Evolutionary conservation across 2,329 filamentous ascomycete genomes (phyloP), one percentile per base, ranked within the genome.

Genomic region (Reticulascus tulasneorum): DNA sequence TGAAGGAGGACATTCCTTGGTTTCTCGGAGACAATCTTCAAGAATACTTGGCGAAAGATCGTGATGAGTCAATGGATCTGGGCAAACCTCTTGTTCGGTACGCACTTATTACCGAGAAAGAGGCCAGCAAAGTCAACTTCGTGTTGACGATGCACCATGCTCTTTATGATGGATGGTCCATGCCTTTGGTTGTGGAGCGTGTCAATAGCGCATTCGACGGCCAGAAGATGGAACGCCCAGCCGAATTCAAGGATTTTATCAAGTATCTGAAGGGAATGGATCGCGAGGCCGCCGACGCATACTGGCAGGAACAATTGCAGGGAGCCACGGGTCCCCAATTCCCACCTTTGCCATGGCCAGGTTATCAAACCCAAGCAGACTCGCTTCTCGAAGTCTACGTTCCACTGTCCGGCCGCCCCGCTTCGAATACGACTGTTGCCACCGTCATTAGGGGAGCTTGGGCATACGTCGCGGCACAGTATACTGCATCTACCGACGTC

Each of bases 371-470:
- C 10, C 60, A 64, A 38, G 67, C 73, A 6, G 69, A 77, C 48
- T 74, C 71, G 1, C 54, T 77, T 2, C 56, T 76, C 1, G 71
- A 78, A 43, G 61, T 71, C 32, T 74, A 75, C 41, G 63, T 78
- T 25, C 58, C 61, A 1, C 53, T 64, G 23, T 40, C 50, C 31
- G 37, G 48, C 29, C 50, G 54, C 29, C 53, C 55, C 1, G 56
- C 49, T 10, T 58, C 51, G 3, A 69, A 66, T 26, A 64, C 66
- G 9, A 79, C 75, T 0, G 59, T 73, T 4, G 73, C 77, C 0
- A 77, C 74, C 0, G 57, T 77, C 3, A 71, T 81, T 20, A 66
- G 75, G n/a, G 73, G 70, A 17, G 77, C 74, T 1, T 81, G 76
- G 75, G 73, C 73, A 0, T 52, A 79, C 3, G 62, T 78, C 1